Percentiles rank a stretch among this genome's conserved stretches.
Evolutionary conservation across 2,329 filamentous ascomycete species (phyloP).

Genomic region (Sclerotiophoma versabilis): DNA sequence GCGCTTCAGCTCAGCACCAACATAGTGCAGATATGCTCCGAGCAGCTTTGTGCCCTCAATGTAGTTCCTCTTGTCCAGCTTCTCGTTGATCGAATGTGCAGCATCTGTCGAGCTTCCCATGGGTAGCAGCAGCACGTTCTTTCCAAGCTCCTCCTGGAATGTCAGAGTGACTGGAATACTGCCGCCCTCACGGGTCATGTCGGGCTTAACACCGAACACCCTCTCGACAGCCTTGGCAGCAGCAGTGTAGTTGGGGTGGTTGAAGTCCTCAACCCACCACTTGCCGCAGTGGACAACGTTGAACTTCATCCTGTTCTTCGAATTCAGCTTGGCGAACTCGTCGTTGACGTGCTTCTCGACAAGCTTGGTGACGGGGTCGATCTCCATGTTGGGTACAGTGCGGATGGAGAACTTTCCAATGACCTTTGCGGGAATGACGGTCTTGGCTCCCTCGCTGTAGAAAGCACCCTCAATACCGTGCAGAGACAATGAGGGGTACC

Average conservation of each 20-base stretch:
- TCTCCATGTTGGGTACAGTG: constrained; percentile 97
- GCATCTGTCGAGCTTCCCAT: constrained; percentile 98
- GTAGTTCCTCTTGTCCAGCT: constrained; percentile 95
- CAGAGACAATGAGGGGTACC: constrained; percentile 89
- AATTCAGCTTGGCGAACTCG: constrained; percentile 83
- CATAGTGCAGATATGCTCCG: constrained; percentile 94
- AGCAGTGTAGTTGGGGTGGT: constrained; percentile 98
- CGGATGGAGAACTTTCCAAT: constrained; percentile 98
- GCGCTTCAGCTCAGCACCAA: constrained; percentile 80
- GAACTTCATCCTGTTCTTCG: constrained; percentile 89
- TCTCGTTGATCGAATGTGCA: constrained; percentile 98
- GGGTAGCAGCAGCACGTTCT: constrained; percentile 93
- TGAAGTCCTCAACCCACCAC: constrained; percentile 98
- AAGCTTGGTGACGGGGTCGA: constrained; percentile 82
- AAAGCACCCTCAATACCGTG: constrained; percentile 97
- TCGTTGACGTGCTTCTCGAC: constrained; percentile 86
- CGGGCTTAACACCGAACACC: constrained; percentile 91
- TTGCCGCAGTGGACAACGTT: constrained; percentile 89
- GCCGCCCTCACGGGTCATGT: constrained; percentile 95
- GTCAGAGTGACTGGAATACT: constrained; percentile 97
- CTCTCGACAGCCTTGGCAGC: constrained; percentile 95
- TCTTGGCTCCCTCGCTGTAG: constrained; percentile 92
- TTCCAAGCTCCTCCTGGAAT: constrained; percentile 96
- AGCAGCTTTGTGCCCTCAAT: constrained; percentile 97
- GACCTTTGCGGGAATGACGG: constrained; percentile 97